Percentiles rank a stretch among this genome's conserved stretches.
Evolutionary conservation across 306 rosid genomes (phyloP).

Genomic region (Begonia masoniana): DNA sequence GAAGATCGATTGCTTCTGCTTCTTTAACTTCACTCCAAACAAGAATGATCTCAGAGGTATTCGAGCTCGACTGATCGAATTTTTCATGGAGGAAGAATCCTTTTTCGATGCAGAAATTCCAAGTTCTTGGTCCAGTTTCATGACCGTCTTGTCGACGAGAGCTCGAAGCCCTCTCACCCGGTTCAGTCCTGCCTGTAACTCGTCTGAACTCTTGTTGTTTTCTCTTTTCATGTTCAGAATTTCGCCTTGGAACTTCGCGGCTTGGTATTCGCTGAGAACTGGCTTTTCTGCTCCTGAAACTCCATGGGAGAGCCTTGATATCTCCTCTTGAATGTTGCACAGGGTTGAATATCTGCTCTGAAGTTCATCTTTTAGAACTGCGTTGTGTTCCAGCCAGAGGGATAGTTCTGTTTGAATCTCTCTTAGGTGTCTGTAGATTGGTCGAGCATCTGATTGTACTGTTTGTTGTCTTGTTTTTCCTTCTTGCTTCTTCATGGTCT

Average conservation of each 20-base stretch:
- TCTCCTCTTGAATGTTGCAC: slow-evolving; percentile 50
- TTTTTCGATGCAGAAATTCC: slow-evolving; percentile 22
- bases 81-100: slow-evolving; percentile 14
- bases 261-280: slow-evolving; percentile 43
- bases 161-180: slow-evolving; percentile 34
- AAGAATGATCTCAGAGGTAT: slow-evolving; percentile 70
- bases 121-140: slow-evolving; percentile 31
- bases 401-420: slow-evolving; percentile 72
- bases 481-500: slow-evolving; percentile 15
- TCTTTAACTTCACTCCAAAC: slow-evolving; percentile 73
- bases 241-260: slow-evolving; percentile 93
- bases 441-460: slow-evolving; percentile 37
- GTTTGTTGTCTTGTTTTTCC: slow-evolving; percentile 19
- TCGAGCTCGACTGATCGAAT: slow-evolving; percentile 22
- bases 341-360: slow-evolving; percentile 44
- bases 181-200: slow-evolving; percentile 41
- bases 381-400: slow-evolving; percentile 67
- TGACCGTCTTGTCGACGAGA: slow-evolving; percentile 47
- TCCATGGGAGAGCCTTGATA: slow-evolving; percentile 36
- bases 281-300: slow-evolving; percentile 13
- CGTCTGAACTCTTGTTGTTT: slow-evolving; percentile 48
- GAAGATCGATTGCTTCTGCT: slow-evolving; percentile 39
- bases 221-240: slow-evolving; percentile 79
- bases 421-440: slow-evolving; percentile 60
- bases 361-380: slow-evolving; percentile 55